These are phyloP conservation scores for Sugiyamaella grinbergsii DNA, from an alignment of 1,139 yeast genomes.

Conservation along the genomic window DNA sequence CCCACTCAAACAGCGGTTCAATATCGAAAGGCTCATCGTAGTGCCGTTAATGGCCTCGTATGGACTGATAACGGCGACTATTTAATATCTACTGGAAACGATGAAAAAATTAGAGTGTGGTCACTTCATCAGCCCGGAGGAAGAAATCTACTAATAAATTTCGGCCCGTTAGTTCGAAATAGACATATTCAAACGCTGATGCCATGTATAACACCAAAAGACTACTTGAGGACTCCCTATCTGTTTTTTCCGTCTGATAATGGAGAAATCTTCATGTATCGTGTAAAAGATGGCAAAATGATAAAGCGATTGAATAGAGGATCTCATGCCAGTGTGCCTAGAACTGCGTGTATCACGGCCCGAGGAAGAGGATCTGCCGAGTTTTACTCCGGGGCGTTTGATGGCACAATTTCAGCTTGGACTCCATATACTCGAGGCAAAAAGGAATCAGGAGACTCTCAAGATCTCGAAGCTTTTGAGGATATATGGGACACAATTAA, in stretches of 20 bases:
- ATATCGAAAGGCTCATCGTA: conserved; percentile 63
- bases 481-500: conserved; percentile 11
- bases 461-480: conserved; percentile 17
- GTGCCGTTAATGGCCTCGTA: conserved; percentile 69
- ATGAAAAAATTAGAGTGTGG: conserved; percentile 78
- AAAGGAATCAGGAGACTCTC: conserved; percentile 13
- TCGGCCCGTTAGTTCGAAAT: conserved; percentile 77
- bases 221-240: conserved; percentile 52
- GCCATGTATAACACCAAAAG: conserved; percentile 45
- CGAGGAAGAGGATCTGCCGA: conserved; percentile 45
- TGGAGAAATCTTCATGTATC: conserved; percentile 70
- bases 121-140: conserved; percentile 53
- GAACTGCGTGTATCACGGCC: conserved; percentile 55
- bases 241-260: conserved; percentile 74
- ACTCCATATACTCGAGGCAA: conserved; percentile 23
- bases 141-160: conserved; percentile 65
- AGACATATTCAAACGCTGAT: conserved; percentile 50
- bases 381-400: conserved; percentile 41
- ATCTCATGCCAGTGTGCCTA: conserved; percentile 28
- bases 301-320: conserved; percentile 53
- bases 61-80: conserved; percentile 69
- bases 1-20: conserved; percentile 34
- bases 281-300: conserved; percentile 65
- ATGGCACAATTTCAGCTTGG: conserved; percentile 42
- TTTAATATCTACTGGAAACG: conserved; percentile 68